These are phyloP conservation scores for Starmerella stigmatis DNA, from an alignment of 805 yeast genomes.

Conservation along the genomic window DNA sequence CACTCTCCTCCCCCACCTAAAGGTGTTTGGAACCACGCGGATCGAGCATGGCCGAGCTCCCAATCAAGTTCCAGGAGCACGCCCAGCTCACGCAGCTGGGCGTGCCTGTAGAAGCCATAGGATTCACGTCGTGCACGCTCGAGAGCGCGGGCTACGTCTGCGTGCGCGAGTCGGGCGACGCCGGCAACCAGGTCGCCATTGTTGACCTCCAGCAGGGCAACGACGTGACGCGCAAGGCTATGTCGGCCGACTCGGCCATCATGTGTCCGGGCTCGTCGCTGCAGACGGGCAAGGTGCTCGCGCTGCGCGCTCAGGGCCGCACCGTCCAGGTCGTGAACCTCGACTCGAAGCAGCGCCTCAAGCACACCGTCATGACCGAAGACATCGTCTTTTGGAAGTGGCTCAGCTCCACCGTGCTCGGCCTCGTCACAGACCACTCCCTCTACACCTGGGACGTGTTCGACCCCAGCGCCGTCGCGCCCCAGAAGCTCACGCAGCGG, in stretches of 20 bases:
- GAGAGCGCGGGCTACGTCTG: slow-evolving; percentile 89
- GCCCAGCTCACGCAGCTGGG: slow-evolving; percentile 80
- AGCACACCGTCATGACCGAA: slow-evolving; percentile 73
- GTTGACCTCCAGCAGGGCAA: slow-evolving; percentile 73
- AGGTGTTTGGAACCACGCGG: not conserved
- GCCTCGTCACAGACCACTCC: slow-evolving; percentile 69
- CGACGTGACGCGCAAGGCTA: slow-evolving; percentile 74
- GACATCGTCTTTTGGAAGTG: slow-evolving; percentile 95
- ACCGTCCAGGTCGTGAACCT: slow-evolving; percentile 86
- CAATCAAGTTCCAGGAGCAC: slow-evolving; percentile 94
- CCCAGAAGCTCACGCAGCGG: slow-evolving; percentile 68
- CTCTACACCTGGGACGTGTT: slow-evolving; percentile 75
- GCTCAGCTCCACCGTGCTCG: slow-evolving; percentile 63
- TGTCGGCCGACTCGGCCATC: slow-evolving; percentile 96
- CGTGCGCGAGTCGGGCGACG: slow-evolving; percentile 36
- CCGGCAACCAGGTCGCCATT: slow-evolving; percentile 75
- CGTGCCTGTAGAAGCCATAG: slow-evolving; percentile 72
- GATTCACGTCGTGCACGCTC: slow-evolving; percentile 86
- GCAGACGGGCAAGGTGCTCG: slow-evolving; percentile 57
- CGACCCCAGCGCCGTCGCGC: slow-evolving; percentile 70
- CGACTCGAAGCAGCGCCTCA: slow-evolving; percentile 75
- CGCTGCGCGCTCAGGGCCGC: slow-evolving; percentile 91
- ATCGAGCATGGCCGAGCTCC: slow-evolving; percentile 48
- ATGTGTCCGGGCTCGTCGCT: slow-evolving; percentile 61
- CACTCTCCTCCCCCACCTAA: not conserved